phyloP scores from a whole-genome alignment of 176 grass and related monocot genomes.

The barley (Hordeum vulgare) region DNA sequence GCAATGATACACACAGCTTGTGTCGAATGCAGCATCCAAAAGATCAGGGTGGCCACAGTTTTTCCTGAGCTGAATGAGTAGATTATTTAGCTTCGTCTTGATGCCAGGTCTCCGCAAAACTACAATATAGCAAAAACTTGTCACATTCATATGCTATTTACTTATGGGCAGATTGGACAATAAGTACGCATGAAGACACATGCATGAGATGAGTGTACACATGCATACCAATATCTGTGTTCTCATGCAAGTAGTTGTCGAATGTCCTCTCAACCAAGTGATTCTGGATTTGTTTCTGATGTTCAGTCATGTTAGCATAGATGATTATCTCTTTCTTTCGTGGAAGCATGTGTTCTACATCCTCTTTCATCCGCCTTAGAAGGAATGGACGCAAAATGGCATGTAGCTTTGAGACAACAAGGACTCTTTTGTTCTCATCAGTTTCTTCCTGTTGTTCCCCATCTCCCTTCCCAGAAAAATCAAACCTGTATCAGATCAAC shows the following conservation, averaged over 20 bases:
- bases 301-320: slow-evolving; percentile 89
- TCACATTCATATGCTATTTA: background rate
- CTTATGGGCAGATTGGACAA: background rate
- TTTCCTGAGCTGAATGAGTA: slow-evolving; percentile 75
- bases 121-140: slow-evolving; percentile 18
- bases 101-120: slow-evolving; percentile 56
- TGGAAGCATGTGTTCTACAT: slow-evolving; percentile 93
- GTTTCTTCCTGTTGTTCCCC: slow-evolving; percentile 59
- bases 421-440: slow-evolving; percentile 81
- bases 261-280: slow-evolving; percentile 79
- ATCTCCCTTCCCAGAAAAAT: slow-evolving; percentile 62
- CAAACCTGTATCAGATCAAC: slow-evolving; percentile 55
- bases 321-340: slow-evolving; percentile 95
- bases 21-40: slow-evolving; percentile 53
- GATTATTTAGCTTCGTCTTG: slow-evolving; percentile 70
- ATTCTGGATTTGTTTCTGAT: slow-evolving; percentile 85
- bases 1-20: slow-evolving; percentile 31
- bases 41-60: slow-evolving; percentile 91
- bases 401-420: slow-evolving; percentile 87
- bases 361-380: slow-evolving; percentile 88
- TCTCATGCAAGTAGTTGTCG: slow-evolving; percentile 57
- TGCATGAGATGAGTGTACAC: background rate
- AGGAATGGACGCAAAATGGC: slow-evolving; percentile 93
- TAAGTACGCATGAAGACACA: background rate
- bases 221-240: slow-evolving; percentile 47